Evolutionary conservation across 116 monocot genomes (phyloP), one percentile per base, ranked within the genome.

Genomic region (Trichopus zeylanicus): DNA sequence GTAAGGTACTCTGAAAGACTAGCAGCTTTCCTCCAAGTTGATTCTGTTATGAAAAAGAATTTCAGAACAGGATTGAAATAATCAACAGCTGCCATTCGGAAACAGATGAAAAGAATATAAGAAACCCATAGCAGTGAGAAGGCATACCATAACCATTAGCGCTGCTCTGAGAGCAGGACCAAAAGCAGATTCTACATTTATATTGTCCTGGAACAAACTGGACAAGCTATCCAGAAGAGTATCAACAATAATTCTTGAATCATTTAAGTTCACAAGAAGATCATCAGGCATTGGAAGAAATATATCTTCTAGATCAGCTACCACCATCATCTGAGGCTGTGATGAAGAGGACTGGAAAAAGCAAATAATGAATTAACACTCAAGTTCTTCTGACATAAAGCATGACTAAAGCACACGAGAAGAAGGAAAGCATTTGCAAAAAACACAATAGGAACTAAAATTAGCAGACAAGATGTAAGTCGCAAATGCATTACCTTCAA

Each of bases 281-380:
- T 98, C 98, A 82, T 98, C 98, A 59, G 98, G 98, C 62, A 91
- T 55, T 34, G 98, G 98, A 51, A 85, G 68, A 76, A 91, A 98
- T 68, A 91, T 61, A 76, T 98, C 98, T 67, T 98, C 98, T 34
- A 98, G 66, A 78, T 98, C 98, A 31, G 85, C 46, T 48, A 98
- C 82, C 61, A 98, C 91, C 92, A 91, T 83, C 92, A 91, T 98
- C 63, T 98, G 98, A 71, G 92, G 98, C 66, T 98, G 98, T 32
- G 80, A 74, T 75, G 91, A 85, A 54, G 98, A 87, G 59, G 98
- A 88, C 98, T 91, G 81, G 8, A 25, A 70, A 33, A 82, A 63
- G 53, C 39, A 77, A 71, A 75, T 46, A 56, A 57, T 63, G 29
- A 63, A 69, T 64, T 15, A 68, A 27, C 33, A 3, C 32, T 19